Percentiles rank a stretch among this genome's conserved stretches.
These are phyloP conservation scores for Astrocystis sublimbata DNA, from an alignment of 495 filamentous ascomycete species.

Conservation along the genomic window DNA sequence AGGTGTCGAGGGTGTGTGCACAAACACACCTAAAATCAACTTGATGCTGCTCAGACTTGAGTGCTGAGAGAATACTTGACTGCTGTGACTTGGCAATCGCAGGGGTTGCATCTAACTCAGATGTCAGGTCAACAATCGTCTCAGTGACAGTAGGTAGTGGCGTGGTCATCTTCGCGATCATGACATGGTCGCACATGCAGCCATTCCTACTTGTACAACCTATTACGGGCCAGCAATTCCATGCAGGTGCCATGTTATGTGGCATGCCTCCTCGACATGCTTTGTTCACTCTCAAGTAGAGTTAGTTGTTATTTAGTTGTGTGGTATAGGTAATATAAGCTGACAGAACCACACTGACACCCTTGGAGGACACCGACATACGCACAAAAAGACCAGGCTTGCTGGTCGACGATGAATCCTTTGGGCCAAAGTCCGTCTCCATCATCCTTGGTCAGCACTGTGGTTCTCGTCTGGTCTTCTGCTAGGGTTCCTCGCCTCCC, in stretches of 20 bases:
- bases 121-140: too few species aligned
- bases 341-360: not conserved
- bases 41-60: too few species aligned
- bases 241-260: not conserved
- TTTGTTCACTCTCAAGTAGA: too few species aligned
- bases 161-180: not conserved
- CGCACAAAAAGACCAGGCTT: not conserved
- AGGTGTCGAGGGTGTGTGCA: not conserved
- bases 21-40: not conserved
- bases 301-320: too few species aligned
- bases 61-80: not conserved
- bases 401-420: not conserved
- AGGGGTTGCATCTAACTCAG: too few species aligned
- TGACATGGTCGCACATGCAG: not conserved
- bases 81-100: too few species aligned
- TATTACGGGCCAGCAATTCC: not conserved
- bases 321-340: too few species aligned
- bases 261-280: not conserved
- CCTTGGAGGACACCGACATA: too few species aligned
- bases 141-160: too few species aligned
- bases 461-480: not conserved
- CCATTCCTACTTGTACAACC: too few species aligned
- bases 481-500: slow-evolving; percentile 8
- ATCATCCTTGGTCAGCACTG: not conserved
- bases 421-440: too few species aligned